Conservation (phyloP, 2,329 filamentous ascomycete genomes). For the Chaetothyriales sp. region DNA sequence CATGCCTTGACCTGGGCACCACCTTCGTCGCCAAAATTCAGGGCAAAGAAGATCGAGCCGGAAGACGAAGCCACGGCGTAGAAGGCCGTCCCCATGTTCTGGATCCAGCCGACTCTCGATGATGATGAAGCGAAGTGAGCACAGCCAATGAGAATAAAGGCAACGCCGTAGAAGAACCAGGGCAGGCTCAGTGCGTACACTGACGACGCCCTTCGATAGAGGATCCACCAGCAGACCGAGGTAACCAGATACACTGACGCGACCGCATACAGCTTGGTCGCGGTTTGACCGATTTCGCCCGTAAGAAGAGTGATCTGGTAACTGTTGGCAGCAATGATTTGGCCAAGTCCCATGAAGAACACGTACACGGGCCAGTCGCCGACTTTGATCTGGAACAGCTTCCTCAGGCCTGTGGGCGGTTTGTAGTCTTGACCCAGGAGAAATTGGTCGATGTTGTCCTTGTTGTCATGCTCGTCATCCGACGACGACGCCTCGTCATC, state of each 20-base stretch:
- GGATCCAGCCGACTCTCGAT: slow-evolving; percentile 37
- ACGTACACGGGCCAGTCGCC: slow-evolving; percentile 54
- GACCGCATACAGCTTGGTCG: slow-evolving; percentile 46
- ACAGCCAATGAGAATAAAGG: slow-evolving; percentile 50
- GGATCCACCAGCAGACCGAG: slow-evolving; percentile 49
- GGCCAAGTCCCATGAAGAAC: slow-evolving; percentile 47
- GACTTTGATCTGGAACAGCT: slow-evolving; percentile 42
- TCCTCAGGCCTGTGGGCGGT: slow-evolving; percentile 42
- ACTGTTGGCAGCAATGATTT: slow-evolving; percentile 52
- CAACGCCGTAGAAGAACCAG: slow-evolving; percentile 49
- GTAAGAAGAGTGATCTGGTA: slow-evolving; percentile 57
- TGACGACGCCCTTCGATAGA: slow-evolving; percentile 46
- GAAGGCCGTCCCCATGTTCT: slow-evolving; percentile 47
- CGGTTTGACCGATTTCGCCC: slow-evolving; percentile 47
- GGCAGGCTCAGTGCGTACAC: slow-evolving; percentile 46
- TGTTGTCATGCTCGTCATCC: slow-evolving; percentile 8
- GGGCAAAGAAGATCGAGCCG: slow-evolving; percentile 51
- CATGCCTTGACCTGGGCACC: slow-evolving; percentile 50
- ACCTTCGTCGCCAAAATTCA: slow-evolving; percentile 54
- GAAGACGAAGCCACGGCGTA: slow-evolving; percentile 51
- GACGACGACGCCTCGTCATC: slow-evolving; percentile 23
- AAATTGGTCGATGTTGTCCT: slow-evolving; percentile 36
- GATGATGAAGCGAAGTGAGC: slow-evolving; percentile 39
- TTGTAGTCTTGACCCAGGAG: slow-evolving; percentile 42
- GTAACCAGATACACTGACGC: slow-evolving; percentile 46